These are phyloP conservation scores for Starmera dryadoides DNA, from an alignment of 805 yeast genomes.

Conservation along the genomic window DNA sequence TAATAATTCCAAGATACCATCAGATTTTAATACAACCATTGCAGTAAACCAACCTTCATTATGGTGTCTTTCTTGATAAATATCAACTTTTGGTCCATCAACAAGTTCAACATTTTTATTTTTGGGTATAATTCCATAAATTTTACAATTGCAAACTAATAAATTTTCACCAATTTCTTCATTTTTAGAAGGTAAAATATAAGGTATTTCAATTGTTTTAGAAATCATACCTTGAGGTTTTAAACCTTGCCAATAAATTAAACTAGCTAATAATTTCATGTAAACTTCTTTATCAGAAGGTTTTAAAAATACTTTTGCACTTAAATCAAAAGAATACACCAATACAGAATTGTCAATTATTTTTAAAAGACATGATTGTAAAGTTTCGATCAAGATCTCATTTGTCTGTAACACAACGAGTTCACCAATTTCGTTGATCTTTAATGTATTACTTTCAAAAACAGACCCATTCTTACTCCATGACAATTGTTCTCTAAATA, in stretches of 20 bases:
- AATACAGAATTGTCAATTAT: not conserved
- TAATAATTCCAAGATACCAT: constrained; percentile 54
- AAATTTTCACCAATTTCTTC: constrained; percentile 20
- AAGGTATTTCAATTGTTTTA: constrained; percentile 24
- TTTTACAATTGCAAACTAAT: constrained; percentile 56
- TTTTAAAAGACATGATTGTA: constrained; percentile 3
- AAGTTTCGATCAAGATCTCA: not conserved
- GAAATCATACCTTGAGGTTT: constrained; percentile 45
- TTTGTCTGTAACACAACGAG: not conserved
- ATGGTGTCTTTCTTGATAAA: constrained; percentile 6
- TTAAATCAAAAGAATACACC: not conserved
- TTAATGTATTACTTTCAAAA: constrained; percentile 1
- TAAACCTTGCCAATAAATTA: constrained; percentile 52
- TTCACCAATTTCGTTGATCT: constrained; percentile 2
- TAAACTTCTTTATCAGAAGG: constrained; percentile 24
- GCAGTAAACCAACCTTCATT: constrained; percentile 64
- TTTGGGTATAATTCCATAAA: constrained; percentile 43
- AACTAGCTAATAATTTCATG: constrained; percentile 33
- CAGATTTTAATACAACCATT: constrained; percentile 60
- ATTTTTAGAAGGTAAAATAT: constrained; percentile 23
- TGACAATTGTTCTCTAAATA: constrained; percentile 10
- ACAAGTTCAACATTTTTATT: constrained; percentile 10
- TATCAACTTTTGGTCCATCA: constrained; percentile 10
- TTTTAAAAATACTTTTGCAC: constrained; percentile 5
- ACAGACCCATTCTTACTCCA: constrained; percentile 3